Conservation (phyloP, 1,284 basidiomycete genomes). For the Pseudozyma sp. region DNA sequence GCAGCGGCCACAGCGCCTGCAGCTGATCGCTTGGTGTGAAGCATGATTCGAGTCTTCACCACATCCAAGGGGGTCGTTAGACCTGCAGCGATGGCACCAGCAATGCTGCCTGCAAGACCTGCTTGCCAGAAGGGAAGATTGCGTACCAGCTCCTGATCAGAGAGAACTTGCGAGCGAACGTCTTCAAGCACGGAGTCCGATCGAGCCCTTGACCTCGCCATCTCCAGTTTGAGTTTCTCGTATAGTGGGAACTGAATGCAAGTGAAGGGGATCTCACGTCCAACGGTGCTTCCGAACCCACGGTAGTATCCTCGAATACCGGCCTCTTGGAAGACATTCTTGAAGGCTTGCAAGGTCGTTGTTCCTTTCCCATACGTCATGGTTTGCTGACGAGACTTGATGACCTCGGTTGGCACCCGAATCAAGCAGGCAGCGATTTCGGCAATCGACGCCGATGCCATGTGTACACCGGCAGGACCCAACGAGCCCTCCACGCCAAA, state of each 20-base stretch:
- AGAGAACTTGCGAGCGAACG: slow-evolving; percentile 1
- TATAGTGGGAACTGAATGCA: slow-evolving; percentile 97
- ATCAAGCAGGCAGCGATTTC: slow-evolving; percentile 83
- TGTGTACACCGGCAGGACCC: slow-evolving; percentile 66
- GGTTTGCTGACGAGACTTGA: slow-evolving; percentile 87
- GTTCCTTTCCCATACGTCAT: slow-evolving; percentile 76
- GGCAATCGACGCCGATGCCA: slow-evolving; percentile 69
- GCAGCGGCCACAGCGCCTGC: slow-evolving; percentile 1
- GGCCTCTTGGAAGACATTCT: slow-evolving; percentile 73
- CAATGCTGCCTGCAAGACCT: slow-evolving; percentile 88
- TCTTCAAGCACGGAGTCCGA: slow-evolving; percentile 2
- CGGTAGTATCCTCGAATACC: slow-evolving; percentile 81
- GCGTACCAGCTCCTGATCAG: slow-evolving; percentile 45
- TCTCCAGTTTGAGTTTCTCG: slow-evolving; percentile 80
- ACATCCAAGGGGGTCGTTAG: slow-evolving; percentile 96
- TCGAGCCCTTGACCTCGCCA: slow-evolving; percentile 38
- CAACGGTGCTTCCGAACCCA: slow-evolving; percentile 82
- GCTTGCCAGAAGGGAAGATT: slow-evolving; percentile 82
- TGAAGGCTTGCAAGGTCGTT: slow-evolving; percentile 71
- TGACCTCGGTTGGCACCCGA: slow-evolving; percentile 92
- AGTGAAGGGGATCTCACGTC: slow-evolving; percentile 94
- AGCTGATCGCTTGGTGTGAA: slow-evolving; percentile 73
- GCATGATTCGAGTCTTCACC: slow-evolving; percentile 96
- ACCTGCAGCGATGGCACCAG: slow-evolving; percentile 89
- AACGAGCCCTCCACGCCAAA: slow-evolving; percentile 40